A percentile compares a stretch with the other conserved stretches of the same genome.
Conservation (phyloP, 495 filamentous ascomycete genomes). For the Acidomyces sp. region DNA sequence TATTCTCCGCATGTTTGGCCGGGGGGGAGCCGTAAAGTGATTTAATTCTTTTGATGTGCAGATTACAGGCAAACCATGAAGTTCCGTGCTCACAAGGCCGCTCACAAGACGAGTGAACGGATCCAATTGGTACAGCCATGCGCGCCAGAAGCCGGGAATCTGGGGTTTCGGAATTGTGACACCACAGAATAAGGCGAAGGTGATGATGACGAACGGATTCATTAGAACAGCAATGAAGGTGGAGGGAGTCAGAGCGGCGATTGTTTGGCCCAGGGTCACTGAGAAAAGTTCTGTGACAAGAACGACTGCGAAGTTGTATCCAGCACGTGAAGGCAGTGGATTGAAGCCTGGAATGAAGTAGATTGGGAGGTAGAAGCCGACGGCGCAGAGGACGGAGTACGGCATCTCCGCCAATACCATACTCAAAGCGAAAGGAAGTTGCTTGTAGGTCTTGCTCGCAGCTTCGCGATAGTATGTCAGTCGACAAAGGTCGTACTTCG, state of each 20-base stretch:
- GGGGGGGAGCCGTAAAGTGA: slow-evolving; percentile 44
- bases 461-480: slow-evolving; percentile 68
- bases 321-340: slow-evolving; percentile 43
- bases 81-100: slow-evolving; percentile 63
- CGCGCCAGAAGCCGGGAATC: slow-evolving; percentile 65
- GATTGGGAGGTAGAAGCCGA: slow-evolving; percentile 59
- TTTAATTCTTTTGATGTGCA: slow-evolving; percentile 47
- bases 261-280: slow-evolving; percentile 56
- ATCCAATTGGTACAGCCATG: slow-evolving; percentile 70
- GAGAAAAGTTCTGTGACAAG: slow-evolving; percentile 64
- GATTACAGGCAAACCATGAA: slow-evolving; percentile 48
- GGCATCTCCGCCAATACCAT: slow-evolving; percentile 67
- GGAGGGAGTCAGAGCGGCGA: slow-evolving; percentile 55
- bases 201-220: slow-evolving; percentile 68
- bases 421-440: slow-evolving; percentile 55
- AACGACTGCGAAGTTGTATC: slow-evolving; percentile 73
- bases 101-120: slow-evolving; percentile 74
- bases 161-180: slow-evolving; percentile 62
- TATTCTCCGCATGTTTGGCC: slow-evolving; percentile 58
- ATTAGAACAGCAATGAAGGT: slow-evolving; percentile 58
- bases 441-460: slow-evolving; percentile 63
- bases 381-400: slow-evolving; percentile 59
- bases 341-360: slow-evolving; percentile 47
- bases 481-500: slow-evolving; percentile 61
- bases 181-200: slow-evolving; percentile 73